Conservation (phyloP, 129 eudicot genomes). For the Pulicaria dysenterica region DNA sequence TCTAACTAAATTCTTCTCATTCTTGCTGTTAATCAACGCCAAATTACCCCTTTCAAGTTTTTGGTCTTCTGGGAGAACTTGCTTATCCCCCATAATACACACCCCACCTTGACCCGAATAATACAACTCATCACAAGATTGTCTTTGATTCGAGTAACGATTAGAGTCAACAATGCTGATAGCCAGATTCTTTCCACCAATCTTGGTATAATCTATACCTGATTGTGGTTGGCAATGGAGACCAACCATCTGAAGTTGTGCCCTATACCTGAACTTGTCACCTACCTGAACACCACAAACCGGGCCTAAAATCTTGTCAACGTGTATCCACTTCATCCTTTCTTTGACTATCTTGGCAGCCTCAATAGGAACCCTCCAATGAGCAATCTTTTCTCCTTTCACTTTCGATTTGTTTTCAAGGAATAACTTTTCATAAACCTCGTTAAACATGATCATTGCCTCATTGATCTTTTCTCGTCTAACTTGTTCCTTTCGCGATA, state of each 20-base stretch:
- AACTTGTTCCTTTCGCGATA: not conserved
- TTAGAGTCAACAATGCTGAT: constrained; percentile 56
- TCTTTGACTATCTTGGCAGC: constrained; percentile 36
- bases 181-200: constrained; percentile 42
- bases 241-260: constrained; percentile 53
- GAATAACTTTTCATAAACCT: not conserved
- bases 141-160: constrained; percentile 41
- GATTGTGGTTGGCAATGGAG: constrained; percentile 44
- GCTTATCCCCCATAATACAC: not conserved
- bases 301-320: constrained; percentile 33
- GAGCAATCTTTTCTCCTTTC: constrained; percentile 9
- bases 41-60: constrained; percentile 45
- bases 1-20: constrained; percentile 23
- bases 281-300: constrained; percentile 58
- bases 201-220: constrained; percentile 50
- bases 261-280: constrained; percentile 43
- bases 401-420: constrained; percentile 1
- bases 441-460: constrained; percentile 37
- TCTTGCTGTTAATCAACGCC: constrained; percentile 49
- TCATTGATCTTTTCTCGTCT: constrained; percentile 40
- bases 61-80: constrained; percentile 35
- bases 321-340: constrained; percentile 28
- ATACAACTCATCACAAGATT: constrained; percentile 27
- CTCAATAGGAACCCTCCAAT: constrained; percentile 3
- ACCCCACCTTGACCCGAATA: constrained; percentile 67